phyloP scores from a whole-genome alignment of 331 rosid genomes.

The Telfairia occidentalis region DNA sequence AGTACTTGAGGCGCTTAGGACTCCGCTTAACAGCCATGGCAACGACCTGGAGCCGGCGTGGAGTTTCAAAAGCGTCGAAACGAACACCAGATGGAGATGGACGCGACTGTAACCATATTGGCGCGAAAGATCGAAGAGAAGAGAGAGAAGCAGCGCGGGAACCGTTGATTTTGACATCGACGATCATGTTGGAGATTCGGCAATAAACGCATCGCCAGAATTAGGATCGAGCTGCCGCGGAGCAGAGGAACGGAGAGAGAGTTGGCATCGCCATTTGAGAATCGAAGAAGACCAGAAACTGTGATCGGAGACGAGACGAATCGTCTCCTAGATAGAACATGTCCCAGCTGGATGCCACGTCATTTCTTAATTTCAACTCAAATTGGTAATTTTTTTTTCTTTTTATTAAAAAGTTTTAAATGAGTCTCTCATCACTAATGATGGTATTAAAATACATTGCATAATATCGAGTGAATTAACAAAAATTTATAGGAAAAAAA shows the following conservation, averaged over 20 bases:
- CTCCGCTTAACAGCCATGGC: slow-evolving; percentile 61
- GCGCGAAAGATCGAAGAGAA: slow-evolving; percentile 15
- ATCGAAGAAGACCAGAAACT: neutral
- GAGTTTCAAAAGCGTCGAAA: slow-evolving; percentile 14
- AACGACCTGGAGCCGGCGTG: slow-evolving; percentile 21
- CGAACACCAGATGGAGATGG: slow-evolving; percentile 20
- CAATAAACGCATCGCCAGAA: neutral
- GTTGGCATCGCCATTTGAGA: no score
- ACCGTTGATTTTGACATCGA: slow-evolving; percentile 14
- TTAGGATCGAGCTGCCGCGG: neutral
- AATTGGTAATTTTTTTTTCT: no score
- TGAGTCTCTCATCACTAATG: no score
- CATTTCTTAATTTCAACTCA: neutral
- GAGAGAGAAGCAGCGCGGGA: slow-evolving; percentile 23
- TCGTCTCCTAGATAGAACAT: neutral
- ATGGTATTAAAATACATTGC: no score
- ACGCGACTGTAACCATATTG: slow-evolving; percentile 2
- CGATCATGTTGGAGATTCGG: slow-evolving; percentile 4
- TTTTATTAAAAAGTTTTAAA: no score
- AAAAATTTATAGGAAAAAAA: no score
- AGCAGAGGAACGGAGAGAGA: neutral
- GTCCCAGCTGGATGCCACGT: neutral
- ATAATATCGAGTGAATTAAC: no score
- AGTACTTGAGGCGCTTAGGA: slow-evolving; percentile 94
- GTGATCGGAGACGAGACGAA: neutral